A percentile compares a stretch with the other conserved stretches of the same genome.
phyloP scores from a whole-genome alignment of 2,329 filamentous ascomycete genomes.

The Fusarium nematophilum region DNA sequence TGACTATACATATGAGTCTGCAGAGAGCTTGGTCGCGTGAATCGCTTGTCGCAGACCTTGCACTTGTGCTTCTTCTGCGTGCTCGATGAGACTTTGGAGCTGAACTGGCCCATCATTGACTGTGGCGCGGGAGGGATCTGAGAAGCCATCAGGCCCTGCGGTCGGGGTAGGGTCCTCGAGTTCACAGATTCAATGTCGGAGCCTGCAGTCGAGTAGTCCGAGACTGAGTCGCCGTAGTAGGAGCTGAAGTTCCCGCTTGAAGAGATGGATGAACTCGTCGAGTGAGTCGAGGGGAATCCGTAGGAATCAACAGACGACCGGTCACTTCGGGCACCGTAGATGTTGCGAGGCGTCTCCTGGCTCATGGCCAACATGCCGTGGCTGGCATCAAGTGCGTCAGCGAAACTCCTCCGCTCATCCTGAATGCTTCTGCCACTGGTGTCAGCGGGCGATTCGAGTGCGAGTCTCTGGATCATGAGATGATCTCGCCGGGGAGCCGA shows the following conservation, averaged over 20 bases:
- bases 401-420: conserved; percentile 76
- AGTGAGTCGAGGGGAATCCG: conserved; percentile 87
- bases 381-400: conserved; percentile 90
- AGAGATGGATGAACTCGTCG: conserved; percentile 90
- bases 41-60: conserved; percentile 98
- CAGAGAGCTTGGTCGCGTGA: conserved; percentile 91
- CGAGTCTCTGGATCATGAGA: neutral
- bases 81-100: conserved; percentile 93
- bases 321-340: conserved; percentile 78
- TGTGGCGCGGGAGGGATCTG: conserved; percentile 84
- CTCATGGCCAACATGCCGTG: conserved; percentile 96
- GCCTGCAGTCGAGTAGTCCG: conserved; percentile 90
- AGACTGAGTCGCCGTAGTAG: conserved; percentile 89
- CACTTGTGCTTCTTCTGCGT: conserved; percentile 99
- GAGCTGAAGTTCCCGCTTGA: conserved; percentile 81
- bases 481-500: neutral
- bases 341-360: conserved; percentile 91
- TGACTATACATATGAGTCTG: conserved; percentile 99
- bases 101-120: conserved; percentile 99
- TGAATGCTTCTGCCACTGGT: conserved; percentile 36
- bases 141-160: conserved; percentile 71
- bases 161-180: conserved; percentile 85
- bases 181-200: conserved; percentile 86
- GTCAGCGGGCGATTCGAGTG: conserved; percentile 14
- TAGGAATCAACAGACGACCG: conserved; percentile 87